Percentiles rank a stretch among this genome's conserved stretches.
Conservation (phyloP, 2,329 filamentous ascomycete species). For the Blastomyces emzantsi region DNA sequence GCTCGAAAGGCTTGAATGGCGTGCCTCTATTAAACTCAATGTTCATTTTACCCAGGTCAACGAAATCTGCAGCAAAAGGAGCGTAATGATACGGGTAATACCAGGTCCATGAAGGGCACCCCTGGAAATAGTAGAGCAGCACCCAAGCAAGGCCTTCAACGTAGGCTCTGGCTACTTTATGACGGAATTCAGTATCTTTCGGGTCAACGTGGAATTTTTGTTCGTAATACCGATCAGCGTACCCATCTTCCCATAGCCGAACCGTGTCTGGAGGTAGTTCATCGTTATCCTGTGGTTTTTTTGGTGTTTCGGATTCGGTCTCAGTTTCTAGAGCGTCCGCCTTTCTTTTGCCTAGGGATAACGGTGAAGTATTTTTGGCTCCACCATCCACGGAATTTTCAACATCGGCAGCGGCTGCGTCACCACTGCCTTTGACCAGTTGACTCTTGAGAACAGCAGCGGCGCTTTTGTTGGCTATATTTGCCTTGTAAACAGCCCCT, state of each 20-base stretch:
- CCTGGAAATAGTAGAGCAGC: constrained; percentile 93
- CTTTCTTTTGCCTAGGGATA: constrained; percentile 50
- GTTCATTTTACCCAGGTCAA: constrained; percentile 67
- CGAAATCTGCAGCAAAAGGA: constrained; percentile 92
- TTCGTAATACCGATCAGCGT: constrained; percentile 91
- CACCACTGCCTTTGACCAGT: constrained; percentile 45
- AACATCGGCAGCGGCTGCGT: constrained; percentile 21
- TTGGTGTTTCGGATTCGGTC: constrained; percentile 51
- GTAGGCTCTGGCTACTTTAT: constrained; percentile 82
- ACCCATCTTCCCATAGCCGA: constrained; percentile 88
- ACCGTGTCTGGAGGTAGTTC: constrained; percentile 70
- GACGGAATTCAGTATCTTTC: constrained; percentile 73
- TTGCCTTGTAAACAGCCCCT: constrained; percentile 56
- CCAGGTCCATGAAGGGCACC: constrained; percentile 98
- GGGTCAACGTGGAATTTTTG: constrained; percentile 87
- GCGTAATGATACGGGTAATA: constrained; percentile 99
- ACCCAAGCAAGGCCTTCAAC: constrained; percentile 95
- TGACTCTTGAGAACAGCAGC: constrained; percentile 79
- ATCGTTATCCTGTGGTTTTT: constrained; percentile 38
- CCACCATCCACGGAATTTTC: constrained; percentile 20
- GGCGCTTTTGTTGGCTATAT: constrained; percentile 85
- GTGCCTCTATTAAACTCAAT: constrained; percentile 75
- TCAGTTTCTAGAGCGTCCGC: constrained; percentile 59
- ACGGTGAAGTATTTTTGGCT: constrained; percentile 21
- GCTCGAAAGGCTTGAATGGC: constrained; percentile 87